Evolutionary conservation across 495 filamentous ascomycete genomes (phyloP).

Genomic region (Aspergillus egyptiacus): DNA sequence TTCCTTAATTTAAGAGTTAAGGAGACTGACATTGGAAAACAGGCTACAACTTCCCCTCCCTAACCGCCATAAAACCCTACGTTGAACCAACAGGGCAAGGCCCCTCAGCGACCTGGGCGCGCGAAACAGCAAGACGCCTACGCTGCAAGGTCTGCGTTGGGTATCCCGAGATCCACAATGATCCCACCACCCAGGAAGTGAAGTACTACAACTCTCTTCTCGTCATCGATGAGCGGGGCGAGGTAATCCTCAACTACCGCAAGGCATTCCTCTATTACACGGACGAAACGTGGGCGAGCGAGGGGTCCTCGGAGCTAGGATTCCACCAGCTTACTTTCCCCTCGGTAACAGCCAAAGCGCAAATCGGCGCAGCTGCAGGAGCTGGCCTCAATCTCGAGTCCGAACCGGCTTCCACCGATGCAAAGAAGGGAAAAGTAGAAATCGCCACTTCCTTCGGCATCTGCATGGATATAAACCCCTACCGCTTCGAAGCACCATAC

Average conservation of each 20-base stretch:
- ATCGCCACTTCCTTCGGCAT: conserved; percentile 73
- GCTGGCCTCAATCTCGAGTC: too few relatives aligned
- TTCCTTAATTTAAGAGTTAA: neutral
- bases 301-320: conserved; percentile 57
- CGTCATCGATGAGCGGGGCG: conserved; percentile 65
- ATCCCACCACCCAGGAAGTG: conserved; percentile 17
- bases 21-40: neutral
- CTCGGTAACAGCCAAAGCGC: neutral
- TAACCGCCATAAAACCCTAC: conserved; percentile 68
- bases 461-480: conserved; percentile 71
- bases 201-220: conserved; percentile 76
- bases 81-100: conserved; percentile 75
- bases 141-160: conserved; percentile 80
- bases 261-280: conserved; percentile 88
- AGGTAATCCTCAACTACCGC: conserved; percentile 74
- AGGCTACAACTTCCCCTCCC: conserved; percentile 90
- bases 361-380: too few relatives aligned
- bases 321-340: conserved; percentile 33
- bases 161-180: conserved; percentile 66
- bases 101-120: conserved; percentile 74
- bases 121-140: conserved; percentile 61
- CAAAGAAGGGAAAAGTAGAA: neutral
- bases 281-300: conserved; percentile 84
- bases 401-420: neutral
- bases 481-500: conserved; percentile 72